phyloP scores from a whole-genome alignment of 352 stramenopile species.

The Globisporangium iwayamae region DNA sequence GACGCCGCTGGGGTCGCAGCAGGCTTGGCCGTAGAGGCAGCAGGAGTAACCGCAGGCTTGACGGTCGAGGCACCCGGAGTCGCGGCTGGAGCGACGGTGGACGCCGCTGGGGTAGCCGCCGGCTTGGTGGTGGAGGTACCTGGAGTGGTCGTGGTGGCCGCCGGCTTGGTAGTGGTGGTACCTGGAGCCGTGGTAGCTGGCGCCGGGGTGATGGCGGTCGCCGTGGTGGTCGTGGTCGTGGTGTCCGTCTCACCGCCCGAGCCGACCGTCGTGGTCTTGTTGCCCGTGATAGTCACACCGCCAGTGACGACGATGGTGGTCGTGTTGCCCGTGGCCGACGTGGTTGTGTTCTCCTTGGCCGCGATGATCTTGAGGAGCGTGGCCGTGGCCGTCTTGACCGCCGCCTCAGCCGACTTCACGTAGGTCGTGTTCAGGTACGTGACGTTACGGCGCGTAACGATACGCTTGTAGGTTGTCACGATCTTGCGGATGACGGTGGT shows the following conservation, averaged over 20 bases:
- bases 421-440: conserved; percentile 29
- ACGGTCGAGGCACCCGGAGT: conserved; percentile 6
- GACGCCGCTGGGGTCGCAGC: conserved; percentile 2
- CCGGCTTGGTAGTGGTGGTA: neutral
- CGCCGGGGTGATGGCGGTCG: conserved; percentile 12
- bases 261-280: conserved; percentile 13
- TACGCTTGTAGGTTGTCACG: conserved; percentile 28
- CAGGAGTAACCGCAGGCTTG: neutral
- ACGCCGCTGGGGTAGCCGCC: conserved; percentile 4
- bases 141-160: conserved; percentile 1
- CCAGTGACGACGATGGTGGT: conserved; percentile 8
- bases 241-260: conserved; percentile 10
- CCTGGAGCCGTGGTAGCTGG: conserved; percentile 8
- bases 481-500: conserved; percentile 29
- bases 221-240: conserved; percentile 15
- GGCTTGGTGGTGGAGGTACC: neutral
- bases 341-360: conserved; percentile 12
- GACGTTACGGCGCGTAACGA: conserved; percentile 16
- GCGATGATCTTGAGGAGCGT: conserved; percentile 7
- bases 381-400: conserved; percentile 14
- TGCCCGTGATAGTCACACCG: conserved; percentile 15
- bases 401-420: conserved; percentile 21
- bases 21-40: neutral
- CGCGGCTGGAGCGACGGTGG: conserved; percentile 6
- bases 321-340: conserved; percentile 22